Evolutionary conservation across 345 rosid species (phyloP).

Genomic region (Angophora floribunda): DNA sequence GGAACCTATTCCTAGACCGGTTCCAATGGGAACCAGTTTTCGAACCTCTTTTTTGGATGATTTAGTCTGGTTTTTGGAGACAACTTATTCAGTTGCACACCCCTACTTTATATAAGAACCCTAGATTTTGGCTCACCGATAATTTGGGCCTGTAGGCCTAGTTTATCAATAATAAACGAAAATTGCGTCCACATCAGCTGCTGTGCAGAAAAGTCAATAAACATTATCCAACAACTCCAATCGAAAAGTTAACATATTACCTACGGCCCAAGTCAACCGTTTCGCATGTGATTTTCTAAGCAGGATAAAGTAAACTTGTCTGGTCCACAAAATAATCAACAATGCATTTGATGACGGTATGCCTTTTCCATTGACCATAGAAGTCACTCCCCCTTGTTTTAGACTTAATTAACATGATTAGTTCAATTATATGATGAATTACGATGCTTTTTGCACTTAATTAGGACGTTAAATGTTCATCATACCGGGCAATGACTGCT

Average conservation of each 20-base stretch:
- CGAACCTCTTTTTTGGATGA: too few species aligned
- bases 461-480: not conserved
- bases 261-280: not conserved
- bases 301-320: not conserved
- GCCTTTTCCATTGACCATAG: not conserved
- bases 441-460: not conserved
- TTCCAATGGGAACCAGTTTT: too few species aligned
- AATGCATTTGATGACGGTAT: not conserved
- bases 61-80: too few species aligned
- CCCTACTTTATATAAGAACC: not conserved
- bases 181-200: not conserved
- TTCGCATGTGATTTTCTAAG: not conserved
- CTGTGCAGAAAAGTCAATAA: not conserved
- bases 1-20: too few species aligned
- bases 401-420: not conserved
- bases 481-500: fast-evolving
- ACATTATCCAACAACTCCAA: not conserved
- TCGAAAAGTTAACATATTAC: not conserved
- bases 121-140: not conserved
- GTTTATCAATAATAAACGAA: not conserved
- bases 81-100: too few species aligned
- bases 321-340: not conserved
- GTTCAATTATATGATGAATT: not conserved
- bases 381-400: not conserved
- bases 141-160: not conserved